These are phyloP conservation scores for Naganishia sp. DNA, from an alignment of 1,284 basidiomycete species.

Conservation along the genomic window DNA sequence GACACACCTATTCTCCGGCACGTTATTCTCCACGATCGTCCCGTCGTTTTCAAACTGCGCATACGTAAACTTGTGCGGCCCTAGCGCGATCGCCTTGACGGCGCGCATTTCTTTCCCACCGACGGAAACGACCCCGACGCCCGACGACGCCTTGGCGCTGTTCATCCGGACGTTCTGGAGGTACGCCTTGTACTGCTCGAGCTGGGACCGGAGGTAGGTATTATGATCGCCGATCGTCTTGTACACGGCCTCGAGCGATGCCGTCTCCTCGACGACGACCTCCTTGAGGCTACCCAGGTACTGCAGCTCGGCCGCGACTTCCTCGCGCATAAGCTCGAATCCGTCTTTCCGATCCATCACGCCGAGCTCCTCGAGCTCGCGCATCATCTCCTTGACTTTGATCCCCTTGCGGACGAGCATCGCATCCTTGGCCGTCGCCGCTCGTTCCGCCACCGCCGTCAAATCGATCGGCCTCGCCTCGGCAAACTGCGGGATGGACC, in stretches of 20 bases:
- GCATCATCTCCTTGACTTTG: slow-evolving; percentile 98
- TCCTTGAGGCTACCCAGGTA: slow-evolving; percentile 95
- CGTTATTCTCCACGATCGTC: slow-evolving; percentile 98
- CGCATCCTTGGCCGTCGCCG: slow-evolving; percentile 95
- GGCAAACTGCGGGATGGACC: slow-evolving; percentile 81
- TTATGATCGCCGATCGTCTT: slow-evolving; percentile 99
- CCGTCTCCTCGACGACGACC: slow-evolving; percentile 90
- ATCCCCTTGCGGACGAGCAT: slow-evolving; percentile 92
- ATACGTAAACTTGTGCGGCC: slow-evolving; percentile 96
- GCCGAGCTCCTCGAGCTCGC: slow-evolving; percentile 89
- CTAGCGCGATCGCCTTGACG: slow-evolving; percentile 77
- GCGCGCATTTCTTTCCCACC: slow-evolving; percentile 97
- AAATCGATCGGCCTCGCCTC: slow-evolving; percentile 81
- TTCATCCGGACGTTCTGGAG: slow-evolving; percentile 94
- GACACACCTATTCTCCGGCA: slow-evolving; percentile 89
- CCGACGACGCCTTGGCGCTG: slow-evolving; percentile 68
- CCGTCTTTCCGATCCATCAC: slow-evolving; percentile 80
- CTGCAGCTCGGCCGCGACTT: slow-evolving; percentile 89
- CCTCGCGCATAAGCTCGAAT: slow-evolving; percentile 94
- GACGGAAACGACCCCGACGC: slow-evolving; percentile 91
- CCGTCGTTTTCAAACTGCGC: slow-evolving; percentile 98
- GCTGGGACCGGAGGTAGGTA: slow-evolving; percentile 90
- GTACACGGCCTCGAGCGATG: slow-evolving; percentile 91
- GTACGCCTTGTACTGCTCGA: slow-evolving; percentile 99
- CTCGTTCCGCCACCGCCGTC: slow-evolving; percentile 84